phyloP scores from a whole-genome alignment of 805 yeast genomes.

The Candida easanensis region DNA sequence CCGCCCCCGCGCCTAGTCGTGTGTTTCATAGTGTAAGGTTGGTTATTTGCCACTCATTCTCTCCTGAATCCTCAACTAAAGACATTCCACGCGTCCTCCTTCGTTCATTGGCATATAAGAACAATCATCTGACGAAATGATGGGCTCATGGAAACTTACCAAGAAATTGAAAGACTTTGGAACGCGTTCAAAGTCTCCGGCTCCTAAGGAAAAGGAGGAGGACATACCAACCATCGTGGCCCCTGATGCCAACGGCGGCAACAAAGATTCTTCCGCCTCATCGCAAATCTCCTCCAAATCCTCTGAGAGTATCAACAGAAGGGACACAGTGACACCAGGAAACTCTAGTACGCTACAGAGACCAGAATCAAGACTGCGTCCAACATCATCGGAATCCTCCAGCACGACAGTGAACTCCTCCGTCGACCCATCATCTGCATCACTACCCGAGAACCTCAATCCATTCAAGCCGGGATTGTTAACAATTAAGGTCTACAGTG shows the following conservation, averaged over 20 bases:
- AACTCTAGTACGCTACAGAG: background rate
- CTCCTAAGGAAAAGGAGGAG: slow-evolving; percentile 8
- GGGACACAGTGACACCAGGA: slow-evolving; percentile 14
- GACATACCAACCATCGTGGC: slow-evolving; percentile 9
- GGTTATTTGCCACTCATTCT: too few relatives aligned
- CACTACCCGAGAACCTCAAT: slow-evolving; percentile 12
- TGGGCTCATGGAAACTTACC: slow-evolving; percentile 41
- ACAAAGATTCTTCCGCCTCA: background rate
- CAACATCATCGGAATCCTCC: slow-evolving; percentile 10
- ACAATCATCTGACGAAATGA: slow-evolving; percentile 19
- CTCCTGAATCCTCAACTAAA: too few relatives aligned
- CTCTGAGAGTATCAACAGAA: slow-evolving; percentile 9
- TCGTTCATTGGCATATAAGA: too few relatives aligned
- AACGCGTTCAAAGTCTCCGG: slow-evolving; percentile 24
- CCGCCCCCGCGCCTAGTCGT: background rate
- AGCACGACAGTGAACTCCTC: background rate
- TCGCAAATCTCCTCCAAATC: slow-evolving; percentile 8
- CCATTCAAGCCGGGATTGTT: slow-evolving; percentile 62
- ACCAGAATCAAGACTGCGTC: background rate
- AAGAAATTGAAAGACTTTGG: slow-evolving; percentile 33
- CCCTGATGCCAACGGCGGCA: slow-evolving; percentile 4
- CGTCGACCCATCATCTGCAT: background rate
- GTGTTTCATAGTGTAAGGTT: too few relatives aligned
- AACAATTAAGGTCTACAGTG: slow-evolving; percentile 73
- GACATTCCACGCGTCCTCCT: too few relatives aligned